Base-by-base conservation (phyloP, 2,329 filamentous ascomycete genomes). In the Aspergillus eucalypticola region DNA sequence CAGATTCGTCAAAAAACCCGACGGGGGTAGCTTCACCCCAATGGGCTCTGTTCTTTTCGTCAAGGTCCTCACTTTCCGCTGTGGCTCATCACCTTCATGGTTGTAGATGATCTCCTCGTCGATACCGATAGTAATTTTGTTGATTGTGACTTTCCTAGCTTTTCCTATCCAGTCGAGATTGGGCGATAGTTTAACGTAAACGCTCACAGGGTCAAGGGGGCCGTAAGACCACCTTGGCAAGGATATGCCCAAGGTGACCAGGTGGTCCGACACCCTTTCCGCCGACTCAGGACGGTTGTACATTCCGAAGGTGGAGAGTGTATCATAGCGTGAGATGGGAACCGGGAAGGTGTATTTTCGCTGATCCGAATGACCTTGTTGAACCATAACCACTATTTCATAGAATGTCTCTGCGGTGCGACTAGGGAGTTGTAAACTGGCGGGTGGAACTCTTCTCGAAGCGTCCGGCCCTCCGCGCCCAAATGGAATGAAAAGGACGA, bases 21-120 rank as follows among this genome's bases (percentile, higher is more conserved):
- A 87, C 73, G 96, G 93, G 2, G 95, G 92, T 79, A 99, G 83
- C 75, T 90, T 96, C 56, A 90, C 86, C 54, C 91, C 90, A 29
- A 99, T 88, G 0, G 83, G 80, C 70, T 97, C 91, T 1, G 89
- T 89, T 68, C 94, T 90, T 75, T 92, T 95, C 25, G 90, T 89
- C 66, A 99, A 81, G 59, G 88, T 90, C 76, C 96, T 97, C 67
- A 92, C 82, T 76, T 96, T 97, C 66, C 91, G 91, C 32, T 90
- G 90, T 27, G 93, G 92, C 73, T 98, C 95, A 72, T 98, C 95
- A 52, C 95, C 95, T 77, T 98, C 94, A 29, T 95, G 95, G 67
- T 99, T 98, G 78, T 91, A 99, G n/a, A 95, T 96, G 60, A 98
- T 96, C 74, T 98, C 94, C 77, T 99, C 95, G 72, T 98, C 95